These are phyloP conservation scores for Rhizophora apiculata DNA, from an alignment of 345 rosid genomes.

Conservation along the genomic window DNA sequence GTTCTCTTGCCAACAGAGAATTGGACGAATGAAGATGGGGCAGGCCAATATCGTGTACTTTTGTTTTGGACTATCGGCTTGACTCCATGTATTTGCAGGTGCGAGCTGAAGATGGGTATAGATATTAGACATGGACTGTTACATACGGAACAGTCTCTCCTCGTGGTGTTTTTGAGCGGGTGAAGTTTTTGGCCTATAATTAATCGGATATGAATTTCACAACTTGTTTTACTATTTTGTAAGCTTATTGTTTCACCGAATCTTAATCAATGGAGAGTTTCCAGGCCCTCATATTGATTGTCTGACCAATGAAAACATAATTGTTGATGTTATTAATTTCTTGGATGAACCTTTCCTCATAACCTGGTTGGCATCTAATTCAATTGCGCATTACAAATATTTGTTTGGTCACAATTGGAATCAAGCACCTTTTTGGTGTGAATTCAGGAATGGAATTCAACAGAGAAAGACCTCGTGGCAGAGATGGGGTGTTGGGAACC, in stretches of 20 bases:
- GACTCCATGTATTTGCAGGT: slow-evolving; percentile 29
- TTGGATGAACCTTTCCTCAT: slow-evolving; percentile 74
- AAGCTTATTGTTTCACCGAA: slow-evolving; percentile 44
- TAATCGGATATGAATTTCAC: no score
- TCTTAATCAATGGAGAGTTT: slow-evolving; percentile 74
- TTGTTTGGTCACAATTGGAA: neutral
- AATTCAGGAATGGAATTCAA: slow-evolving; percentile 66
- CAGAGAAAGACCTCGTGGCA: slow-evolving; percentile 77
- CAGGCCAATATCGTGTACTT: slow-evolving; percentile 22
- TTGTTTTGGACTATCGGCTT: slow-evolving; percentile 33
- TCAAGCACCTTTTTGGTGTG: neutral
- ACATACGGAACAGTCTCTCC: slow-evolving; percentile 62
- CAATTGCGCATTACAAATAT: neutral
- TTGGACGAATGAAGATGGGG: slow-evolving; percentile 31
- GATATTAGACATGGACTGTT: slow-evolving; percentile 58
- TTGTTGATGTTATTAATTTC: slow-evolving; percentile 64
- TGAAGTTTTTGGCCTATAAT: neutral
- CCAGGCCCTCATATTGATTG: slow-evolving; percentile 87
- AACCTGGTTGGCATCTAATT: slow-evolving; percentile 52
- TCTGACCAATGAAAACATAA: slow-evolving; percentile 70
- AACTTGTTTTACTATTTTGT: neutral
- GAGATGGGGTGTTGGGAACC: slow-evolving; percentile 82
- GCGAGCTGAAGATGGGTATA: slow-evolving; percentile 55
- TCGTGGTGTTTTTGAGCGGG: slow-evolving; percentile 38
- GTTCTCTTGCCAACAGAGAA: slow-evolving; percentile 4